Base-by-base conservation (phyloP, 2,329 filamentous ascomycete species). In the Hirsutella rhossiliensis region DNA sequence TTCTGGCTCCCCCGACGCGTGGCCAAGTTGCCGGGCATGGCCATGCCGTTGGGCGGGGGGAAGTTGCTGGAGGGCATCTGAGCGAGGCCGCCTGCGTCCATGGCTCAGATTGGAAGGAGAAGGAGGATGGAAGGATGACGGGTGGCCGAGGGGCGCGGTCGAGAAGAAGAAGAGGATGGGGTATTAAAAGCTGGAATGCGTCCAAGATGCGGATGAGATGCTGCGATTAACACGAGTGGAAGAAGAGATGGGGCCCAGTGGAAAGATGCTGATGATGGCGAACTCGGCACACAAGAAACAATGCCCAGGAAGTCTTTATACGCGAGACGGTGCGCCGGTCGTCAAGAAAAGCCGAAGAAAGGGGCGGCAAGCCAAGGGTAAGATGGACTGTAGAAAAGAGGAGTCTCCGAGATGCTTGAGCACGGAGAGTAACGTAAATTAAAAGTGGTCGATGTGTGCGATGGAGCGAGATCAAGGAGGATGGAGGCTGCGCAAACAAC, bases 31-130 rank as follows among this genome's bases (percentile, higher is more conserved):
- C 84, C 79, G 49, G 88, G 84, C 68, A 87, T 79, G 59, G 81
- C 79, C 56, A 95, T 73, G 56, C 79, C 82, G 64, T 77, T 77
- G 61, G 77, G 72, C 64, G 83, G 73, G 63, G 76, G 69, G 64
- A 85, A 85, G 65, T 82, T 77, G 73, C 82, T 86, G 74, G 87
- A 90, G 72, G 87, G 86, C 90, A 97, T 97, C 78, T 94, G 88
- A 92, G 88, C 84, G 74, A 95, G 87, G 92, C 88, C 87, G 78
- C 90, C 90, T 79, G 90, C 82, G 90, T 95, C 84, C 83, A 94
- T 82, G 55, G 65, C 68, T 74, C 70, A 68, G 59, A 37, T 37
- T 19, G 34, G 15, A 18, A 15, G 55, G 45, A 42, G 38, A 52
- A 44, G 45, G 39, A 44, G 20, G 13, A 37, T 36, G 11, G 20